phyloP scores from a whole-genome alignment of 805 yeast genomes.

The Spathaspora arborariae region DNA sequence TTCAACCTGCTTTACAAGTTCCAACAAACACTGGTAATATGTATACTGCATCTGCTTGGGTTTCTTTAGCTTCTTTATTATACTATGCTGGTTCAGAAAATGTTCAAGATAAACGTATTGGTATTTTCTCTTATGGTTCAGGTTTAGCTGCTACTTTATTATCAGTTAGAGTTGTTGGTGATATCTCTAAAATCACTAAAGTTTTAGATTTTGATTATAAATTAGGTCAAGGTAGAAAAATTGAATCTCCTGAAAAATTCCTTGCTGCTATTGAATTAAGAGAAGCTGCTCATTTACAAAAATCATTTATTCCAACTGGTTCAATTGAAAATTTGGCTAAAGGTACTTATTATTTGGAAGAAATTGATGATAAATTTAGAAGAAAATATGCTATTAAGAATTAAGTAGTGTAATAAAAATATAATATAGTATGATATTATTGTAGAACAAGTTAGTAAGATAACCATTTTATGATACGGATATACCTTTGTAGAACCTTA shows the following conservation, averaged over 20 bases:
- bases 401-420: conserved; percentile 22
- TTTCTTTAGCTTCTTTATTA: conserved; percentile 79
- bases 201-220: conserved; percentile 64
- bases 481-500: neutral
- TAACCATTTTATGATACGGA: no score
- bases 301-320: conserved; percentile 77
- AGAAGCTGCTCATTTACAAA: conserved; percentile 84
- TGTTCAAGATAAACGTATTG: conserved; percentile 80
- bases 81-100: conserved; percentile 69
- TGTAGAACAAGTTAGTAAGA: no score
- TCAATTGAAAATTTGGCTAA: conserved; percentile 61
- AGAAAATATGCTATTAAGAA: conserved; percentile 73
- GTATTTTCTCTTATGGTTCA: conserved; percentile 95
- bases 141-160: conserved; percentile 92
- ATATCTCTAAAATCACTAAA: conserved; percentile 61
- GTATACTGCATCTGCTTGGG: conserved; percentile 93
- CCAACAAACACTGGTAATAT: conserved; percentile 98
- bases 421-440: neutral
- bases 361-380: conserved; percentile 84
- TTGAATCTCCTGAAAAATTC: conserved; percentile 74
- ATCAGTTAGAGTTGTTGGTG: conserved; percentile 78
- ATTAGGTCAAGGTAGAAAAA: conserved; percentile 59
- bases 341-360: conserved; percentile 82
- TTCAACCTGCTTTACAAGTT: conserved; percentile 74
- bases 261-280: conserved; percentile 78